phyloP scores from a whole-genome alignment of 208 protist genomes.

The Paratrypanosoma confusum region DNA sequence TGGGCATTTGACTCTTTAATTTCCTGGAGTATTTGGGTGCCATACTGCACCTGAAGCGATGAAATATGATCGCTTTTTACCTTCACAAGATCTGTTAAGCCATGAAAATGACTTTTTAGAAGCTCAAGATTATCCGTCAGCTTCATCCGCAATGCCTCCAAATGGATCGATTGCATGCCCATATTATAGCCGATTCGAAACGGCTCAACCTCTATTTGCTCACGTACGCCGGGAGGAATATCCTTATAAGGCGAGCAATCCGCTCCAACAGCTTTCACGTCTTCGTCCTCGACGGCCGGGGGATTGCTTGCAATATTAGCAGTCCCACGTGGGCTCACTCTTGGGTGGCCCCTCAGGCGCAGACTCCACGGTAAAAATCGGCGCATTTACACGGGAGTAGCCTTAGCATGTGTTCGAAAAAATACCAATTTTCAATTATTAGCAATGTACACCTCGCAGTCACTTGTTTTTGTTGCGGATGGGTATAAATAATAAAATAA shows the following conservation, averaged over 20 bases:
- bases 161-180: slow-evolving; percentile 17
- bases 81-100: slow-evolving; percentile 4
- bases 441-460: too few relatives aligned
- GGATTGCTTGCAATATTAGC: too few relatives aligned
- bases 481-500: slow-evolving; percentile 6
- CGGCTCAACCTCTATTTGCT: slow-evolving; percentile 8
- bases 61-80: slow-evolving; percentile 7
- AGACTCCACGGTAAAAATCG: too few relatives aligned
- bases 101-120: slow-evolving; percentile 16
- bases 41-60: slow-evolving; percentile 10
- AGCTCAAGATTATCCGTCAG: slow-evolving; percentile 15
- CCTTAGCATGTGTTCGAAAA: too few relatives aligned
- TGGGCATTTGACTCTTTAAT: slow-evolving; percentile 5
- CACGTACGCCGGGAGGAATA: not conserved
- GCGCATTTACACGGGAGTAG: too few relatives aligned
- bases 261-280: too few relatives aligned
- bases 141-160: slow-evolving; percentile 17
- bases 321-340: too few relatives aligned
- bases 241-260: too few relatives aligned
- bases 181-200: slow-evolving; percentile 19
- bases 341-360: too few relatives aligned
- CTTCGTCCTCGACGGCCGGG: too few relatives aligned
- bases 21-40: slow-evolving; percentile 7
- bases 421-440: too few relatives aligned
- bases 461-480: too few relatives aligned